Conservation (phyloP, 257 asterid species). For the Datura wrightii region DNA sequence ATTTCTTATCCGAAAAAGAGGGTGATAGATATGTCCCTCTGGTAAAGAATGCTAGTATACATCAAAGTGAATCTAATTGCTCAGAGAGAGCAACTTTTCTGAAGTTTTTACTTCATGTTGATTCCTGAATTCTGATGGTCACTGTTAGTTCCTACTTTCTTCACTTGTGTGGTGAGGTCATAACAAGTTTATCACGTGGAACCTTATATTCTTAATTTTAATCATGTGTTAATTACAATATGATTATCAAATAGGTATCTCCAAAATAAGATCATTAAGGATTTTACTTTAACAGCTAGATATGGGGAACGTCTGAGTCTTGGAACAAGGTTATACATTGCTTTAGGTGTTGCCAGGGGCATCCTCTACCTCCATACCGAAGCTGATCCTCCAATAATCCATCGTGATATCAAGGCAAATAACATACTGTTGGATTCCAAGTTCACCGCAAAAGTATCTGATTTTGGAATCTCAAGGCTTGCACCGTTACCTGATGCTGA, state of each 20-base stretch:
- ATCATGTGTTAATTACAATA: background rate
- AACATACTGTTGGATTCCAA: constrained; percentile 9
- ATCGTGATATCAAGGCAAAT: constrained; percentile 22
- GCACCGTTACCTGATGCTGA: constrained; percentile 19
- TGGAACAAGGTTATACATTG: background rate
- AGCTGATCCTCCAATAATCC: constrained; percentile 19
- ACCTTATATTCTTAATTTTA: constrained; percentile 1
- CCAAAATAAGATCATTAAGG: background rate
- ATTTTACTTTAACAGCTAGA: background rate
- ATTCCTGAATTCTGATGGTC: background rate
- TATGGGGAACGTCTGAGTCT: background rate
- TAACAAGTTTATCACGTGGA: background rate
- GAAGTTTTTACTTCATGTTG: background rate
- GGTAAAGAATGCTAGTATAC: background rate
- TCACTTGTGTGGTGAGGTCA: constrained; percentile 6
- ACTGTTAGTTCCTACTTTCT: background rate
- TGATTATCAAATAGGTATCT: background rate
- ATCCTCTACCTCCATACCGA: constrained; percentile 18
- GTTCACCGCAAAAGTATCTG: constrained; percentile 10
- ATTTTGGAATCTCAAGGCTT: constrained; percentile 27
- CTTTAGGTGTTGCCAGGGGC: constrained; percentile 24
- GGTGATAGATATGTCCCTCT: constrained; percentile 1
- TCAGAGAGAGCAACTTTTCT: background rate
- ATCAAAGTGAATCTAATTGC: background rate
- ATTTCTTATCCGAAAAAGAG: background rate